phyloP scores from a whole-genome alignment of 768 basidiomycete species.

The Pleurotus tuoliensis region DNA sequence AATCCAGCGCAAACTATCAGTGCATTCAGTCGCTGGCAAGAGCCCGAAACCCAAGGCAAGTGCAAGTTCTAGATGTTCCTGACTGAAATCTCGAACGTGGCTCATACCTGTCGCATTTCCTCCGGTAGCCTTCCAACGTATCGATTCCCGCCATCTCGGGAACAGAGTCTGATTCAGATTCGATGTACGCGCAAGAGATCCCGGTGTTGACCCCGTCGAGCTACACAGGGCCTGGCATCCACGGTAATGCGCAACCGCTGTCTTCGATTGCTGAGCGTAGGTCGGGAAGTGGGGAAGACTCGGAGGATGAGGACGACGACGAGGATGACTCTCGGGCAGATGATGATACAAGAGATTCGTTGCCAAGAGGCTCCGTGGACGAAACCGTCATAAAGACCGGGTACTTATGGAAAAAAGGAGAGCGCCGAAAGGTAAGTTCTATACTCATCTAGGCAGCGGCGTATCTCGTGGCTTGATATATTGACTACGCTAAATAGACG shows the following conservation, averaged over 20 bases:
- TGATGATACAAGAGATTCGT: conserved; percentile 35
- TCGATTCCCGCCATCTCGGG: conserved; percentile 46
- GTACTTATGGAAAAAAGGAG: conserved; percentile 97
- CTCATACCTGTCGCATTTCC: conserved; percentile 5
- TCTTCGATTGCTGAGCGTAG: conserved; percentile 77
- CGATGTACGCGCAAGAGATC: conserved; percentile 54
- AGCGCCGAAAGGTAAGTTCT: conserved; percentile 81
- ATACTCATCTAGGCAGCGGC: too few relatives aligned
- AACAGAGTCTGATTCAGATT: conserved; percentile 87
- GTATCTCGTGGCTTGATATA: too few relatives aligned
- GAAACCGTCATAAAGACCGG: conserved; percentile 84
- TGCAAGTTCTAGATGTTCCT: not conserved
- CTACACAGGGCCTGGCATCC: conserved; percentile 21
- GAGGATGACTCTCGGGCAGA: conserved; percentile 63
- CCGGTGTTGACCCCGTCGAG: conserved; percentile 28
- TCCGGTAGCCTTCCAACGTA: conserved; percentile 16
- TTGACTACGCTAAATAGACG: conserved; percentile 46
- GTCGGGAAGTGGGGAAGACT: conserved; percentile 69
- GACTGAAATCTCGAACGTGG: not conserved
- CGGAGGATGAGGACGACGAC: conserved; percentile 68
- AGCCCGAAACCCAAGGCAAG: conserved; percentile 40
- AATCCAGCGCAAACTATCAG: conserved; percentile 80
- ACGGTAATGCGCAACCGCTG: conserved; percentile 35
- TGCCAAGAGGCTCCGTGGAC: conserved; percentile 45
- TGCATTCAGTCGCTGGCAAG: conserved; percentile 53